phyloP scores from a whole-genome alignment of 2,329 filamentous ascomycete species.

The Trichoderma brevicompactum region DNA sequence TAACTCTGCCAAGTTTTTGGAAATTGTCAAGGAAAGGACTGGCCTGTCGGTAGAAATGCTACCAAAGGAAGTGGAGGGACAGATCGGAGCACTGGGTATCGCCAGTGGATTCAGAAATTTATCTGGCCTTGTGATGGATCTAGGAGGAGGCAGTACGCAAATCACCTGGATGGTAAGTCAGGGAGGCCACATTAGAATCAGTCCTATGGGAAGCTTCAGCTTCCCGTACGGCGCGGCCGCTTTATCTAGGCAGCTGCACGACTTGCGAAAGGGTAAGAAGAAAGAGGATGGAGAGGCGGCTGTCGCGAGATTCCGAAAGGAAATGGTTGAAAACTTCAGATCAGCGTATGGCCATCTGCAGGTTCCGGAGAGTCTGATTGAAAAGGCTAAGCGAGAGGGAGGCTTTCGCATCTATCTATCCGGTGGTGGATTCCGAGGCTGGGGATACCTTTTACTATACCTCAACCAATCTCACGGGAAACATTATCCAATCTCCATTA shows the following conservation, averaged over 20 bases:
- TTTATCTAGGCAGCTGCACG: constrained; percentile 58
- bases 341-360: constrained; percentile 57
- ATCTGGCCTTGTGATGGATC: constrained; percentile 71
- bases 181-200: constrained; percentile 55
- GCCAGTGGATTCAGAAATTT: constrained; percentile 65
- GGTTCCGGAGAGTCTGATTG: constrained; percentile 56
- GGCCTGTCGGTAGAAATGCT: constrained; percentile 65
- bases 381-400: constrained; percentile 48
- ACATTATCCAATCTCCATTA: constrained; percentile 72
- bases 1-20: constrained; percentile 39
- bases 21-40: constrained; percentile 55
- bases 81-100: constrained; percentile 67
- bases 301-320: constrained; percentile 50
- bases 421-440: constrained; percentile 72
- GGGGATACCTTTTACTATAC: constrained; percentile 66
- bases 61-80: constrained; percentile 68
- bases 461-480: constrained; percentile 62
- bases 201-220: constrained; percentile 62
- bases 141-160: constrained; percentile 72
- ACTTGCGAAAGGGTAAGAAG: constrained; percentile 45
- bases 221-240: constrained; percentile 74
- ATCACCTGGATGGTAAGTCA: constrained; percentile 67
- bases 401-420: constrained; percentile 68
- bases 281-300: constrained; percentile 48
- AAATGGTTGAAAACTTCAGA: constrained; percentile 58